These are phyloP conservation scores for Juglanconis oblonga DNA, from an alignment of 2,329 filamentous ascomycete species.

Conservation along the genomic window DNA sequence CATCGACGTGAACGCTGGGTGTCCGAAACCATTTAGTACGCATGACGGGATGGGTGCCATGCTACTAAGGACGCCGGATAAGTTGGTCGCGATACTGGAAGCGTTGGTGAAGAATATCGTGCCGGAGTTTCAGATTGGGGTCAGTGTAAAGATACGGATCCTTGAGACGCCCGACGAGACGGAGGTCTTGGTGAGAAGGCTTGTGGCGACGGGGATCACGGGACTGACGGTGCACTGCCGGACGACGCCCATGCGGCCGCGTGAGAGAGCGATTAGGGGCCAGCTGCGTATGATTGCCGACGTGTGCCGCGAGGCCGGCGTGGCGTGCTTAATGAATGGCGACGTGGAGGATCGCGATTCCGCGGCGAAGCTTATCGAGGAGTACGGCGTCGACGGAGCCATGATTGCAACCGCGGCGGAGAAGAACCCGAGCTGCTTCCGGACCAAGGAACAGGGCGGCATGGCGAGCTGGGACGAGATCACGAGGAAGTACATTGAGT, in stretches of 20 bases:
- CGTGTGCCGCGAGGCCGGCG: constrained; percentile 78
- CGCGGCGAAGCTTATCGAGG: constrained; percentile 65
- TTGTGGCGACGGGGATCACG: constrained; percentile 86
- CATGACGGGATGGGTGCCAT: constrained; percentile 94
- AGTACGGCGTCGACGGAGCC: constrained; percentile 86
- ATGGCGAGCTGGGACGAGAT: constrained; percentile 73
- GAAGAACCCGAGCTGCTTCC: constrained; percentile 86
- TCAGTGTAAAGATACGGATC: constrained; percentile 94
- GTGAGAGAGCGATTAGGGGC: constrained; percentile 80
- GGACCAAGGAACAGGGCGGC: constrained; percentile 65
- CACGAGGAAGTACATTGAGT: constrained; percentile 70
- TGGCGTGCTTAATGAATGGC: constrained; percentile 94
- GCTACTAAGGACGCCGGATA: constrained; percentile 79
- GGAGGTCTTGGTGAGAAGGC: constrained; percentile 69
- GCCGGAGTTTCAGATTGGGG: constrained; percentile 78
- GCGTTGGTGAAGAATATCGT: constrained; percentile 77
- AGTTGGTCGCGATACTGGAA: constrained; percentile 77
- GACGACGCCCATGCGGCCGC: constrained; percentile 90
- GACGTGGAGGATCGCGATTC: constrained; percentile 78
- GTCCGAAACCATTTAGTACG: constrained; percentile 94
- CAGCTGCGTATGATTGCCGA: constrained; percentile 81
- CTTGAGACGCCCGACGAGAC: constrained; percentile 75
- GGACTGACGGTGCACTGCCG: constrained; percentile 93
- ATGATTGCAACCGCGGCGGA: constrained; percentile 97
- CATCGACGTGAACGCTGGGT: constrained; percentile 97